Evolutionary conservation across 352 stramenopile species (phyloP).

Genomic region (Globisporangium spiculum): DNA sequence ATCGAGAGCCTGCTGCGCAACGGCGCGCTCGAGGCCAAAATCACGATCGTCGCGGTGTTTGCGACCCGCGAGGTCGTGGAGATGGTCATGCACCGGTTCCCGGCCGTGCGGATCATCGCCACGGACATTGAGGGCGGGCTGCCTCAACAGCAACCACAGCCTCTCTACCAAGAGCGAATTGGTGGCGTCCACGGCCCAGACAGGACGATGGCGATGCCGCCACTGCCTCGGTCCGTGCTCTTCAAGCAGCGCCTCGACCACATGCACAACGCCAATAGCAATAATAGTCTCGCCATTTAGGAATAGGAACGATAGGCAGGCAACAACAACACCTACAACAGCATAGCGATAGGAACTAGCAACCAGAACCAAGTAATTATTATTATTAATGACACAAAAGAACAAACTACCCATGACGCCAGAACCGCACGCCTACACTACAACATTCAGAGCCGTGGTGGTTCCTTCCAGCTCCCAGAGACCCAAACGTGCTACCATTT

Average conservation of each 20-base stretch:
- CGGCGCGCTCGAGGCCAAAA: conserved; percentile 12
- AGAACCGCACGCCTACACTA: neutral
- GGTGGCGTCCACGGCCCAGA: neutral
- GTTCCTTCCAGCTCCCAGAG: neutral
- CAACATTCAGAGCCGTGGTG: neutral
- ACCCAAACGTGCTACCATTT: neutral
- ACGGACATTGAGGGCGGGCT: conserved; percentile 14
- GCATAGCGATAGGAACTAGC: neutral
- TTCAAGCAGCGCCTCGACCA: conserved; percentile 19
- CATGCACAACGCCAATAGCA: conserved; percentile 5
- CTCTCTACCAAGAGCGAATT: conserved; percentile 10
- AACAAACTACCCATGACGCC: neutral
- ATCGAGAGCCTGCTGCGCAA: conserved; percentile 18
- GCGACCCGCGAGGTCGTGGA: conserved; percentile 12
- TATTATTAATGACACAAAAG: neutral
- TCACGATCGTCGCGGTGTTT: conserved; percentile 20
- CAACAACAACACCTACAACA: neutral
- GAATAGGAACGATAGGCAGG: neutral
- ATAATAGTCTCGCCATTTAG: neutral
- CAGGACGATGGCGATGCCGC: neutral
- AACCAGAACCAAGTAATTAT: neutral
- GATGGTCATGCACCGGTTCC: conserved; percentile 13
- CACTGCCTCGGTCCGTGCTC: conserved; percentile 14
- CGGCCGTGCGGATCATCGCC: conserved; percentile 13
- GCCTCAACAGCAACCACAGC: neutral